These are phyloP conservation scores for Trichosanthes cucumerina DNA, from an alignment of 306 rosid species.

Conservation along the genomic window DNA sequence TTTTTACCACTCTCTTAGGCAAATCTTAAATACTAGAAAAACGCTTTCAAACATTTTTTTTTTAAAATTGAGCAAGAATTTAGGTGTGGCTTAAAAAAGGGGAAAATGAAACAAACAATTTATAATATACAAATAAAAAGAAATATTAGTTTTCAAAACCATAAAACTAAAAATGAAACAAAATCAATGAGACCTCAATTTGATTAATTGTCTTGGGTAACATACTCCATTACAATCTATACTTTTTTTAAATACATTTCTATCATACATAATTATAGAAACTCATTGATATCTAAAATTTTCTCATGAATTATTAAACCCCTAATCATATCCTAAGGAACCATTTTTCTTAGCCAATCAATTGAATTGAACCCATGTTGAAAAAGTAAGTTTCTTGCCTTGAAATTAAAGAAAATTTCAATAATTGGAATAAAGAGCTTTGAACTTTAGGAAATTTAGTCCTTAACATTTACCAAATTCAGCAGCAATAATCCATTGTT, in stretches of 20 bases:
- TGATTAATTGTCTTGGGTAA: too few species aligned
- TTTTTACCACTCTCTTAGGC: too few species aligned
- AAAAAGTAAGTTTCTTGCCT: constrained; percentile 4
- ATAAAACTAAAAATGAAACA: background rate
- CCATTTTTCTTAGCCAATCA: background rate
- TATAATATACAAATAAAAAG: too few species aligned
- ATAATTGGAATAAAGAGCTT: background rate
- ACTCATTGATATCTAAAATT: background rate
- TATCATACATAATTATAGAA: background rate
- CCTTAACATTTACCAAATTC: background rate
- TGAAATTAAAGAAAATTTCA: background rate
- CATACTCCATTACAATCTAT: background rate
- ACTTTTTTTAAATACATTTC: background rate
- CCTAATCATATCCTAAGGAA: background rate
- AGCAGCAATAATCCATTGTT: background rate
- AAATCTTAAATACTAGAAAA: too few species aligned
- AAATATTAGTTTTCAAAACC: too few species aligned
- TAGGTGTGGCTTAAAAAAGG: too few species aligned
- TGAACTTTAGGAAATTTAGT: background rate
- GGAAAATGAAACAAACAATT: too few species aligned
- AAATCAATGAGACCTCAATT: background rate
- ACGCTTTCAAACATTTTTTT: too few species aligned
- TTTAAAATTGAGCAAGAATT: too few species aligned
- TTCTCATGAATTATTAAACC: background rate
- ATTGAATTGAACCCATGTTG: background rate